phyloP scores from a whole-genome alignment of 192 early-diverging fungal species.

The Dispira simplex region DNA sequence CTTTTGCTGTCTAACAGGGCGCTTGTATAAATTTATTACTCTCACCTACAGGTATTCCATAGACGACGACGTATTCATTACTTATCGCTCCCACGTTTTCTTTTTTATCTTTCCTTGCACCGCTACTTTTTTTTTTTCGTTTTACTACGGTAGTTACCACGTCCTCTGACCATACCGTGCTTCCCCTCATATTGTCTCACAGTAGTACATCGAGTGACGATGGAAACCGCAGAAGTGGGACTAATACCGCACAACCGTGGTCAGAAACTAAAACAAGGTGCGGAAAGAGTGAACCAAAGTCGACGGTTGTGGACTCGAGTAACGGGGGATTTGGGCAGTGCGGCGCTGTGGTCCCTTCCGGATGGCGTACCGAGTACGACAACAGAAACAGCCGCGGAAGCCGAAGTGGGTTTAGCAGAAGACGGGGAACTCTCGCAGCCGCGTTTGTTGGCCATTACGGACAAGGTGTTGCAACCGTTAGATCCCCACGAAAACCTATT shows the following conservation, averaged over 20 bases:
- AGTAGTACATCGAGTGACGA: background rate
- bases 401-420: slow-evolving; percentile 2
- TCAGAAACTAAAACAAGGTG: slow-evolving; percentile 4
- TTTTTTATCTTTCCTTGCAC: no score
- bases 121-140: no score
- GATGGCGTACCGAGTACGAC: background rate
- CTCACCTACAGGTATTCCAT: no score
- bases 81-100: no score
- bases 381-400: background rate
- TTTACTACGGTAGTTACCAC: no score
- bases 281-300: slow-evolving; percentile 4
- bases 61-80: no score
- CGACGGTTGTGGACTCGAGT: slow-evolving; percentile 9
- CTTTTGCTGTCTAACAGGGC: no score
- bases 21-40: no score
- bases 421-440: background rate
- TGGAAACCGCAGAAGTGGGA: slow-evolving; percentile 1
- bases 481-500: background rate
- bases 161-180: no score
- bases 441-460: slow-evolving; percentile 2
- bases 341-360: background rate
- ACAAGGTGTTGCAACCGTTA: background rate
- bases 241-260: slow-evolving; percentile 9
- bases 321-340: background rate
- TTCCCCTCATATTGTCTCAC: no score